Evolutionary conservation across 2,329 filamentous ascomycete genomes (phyloP).

Genomic region (Cercospora berteroae): DNA sequence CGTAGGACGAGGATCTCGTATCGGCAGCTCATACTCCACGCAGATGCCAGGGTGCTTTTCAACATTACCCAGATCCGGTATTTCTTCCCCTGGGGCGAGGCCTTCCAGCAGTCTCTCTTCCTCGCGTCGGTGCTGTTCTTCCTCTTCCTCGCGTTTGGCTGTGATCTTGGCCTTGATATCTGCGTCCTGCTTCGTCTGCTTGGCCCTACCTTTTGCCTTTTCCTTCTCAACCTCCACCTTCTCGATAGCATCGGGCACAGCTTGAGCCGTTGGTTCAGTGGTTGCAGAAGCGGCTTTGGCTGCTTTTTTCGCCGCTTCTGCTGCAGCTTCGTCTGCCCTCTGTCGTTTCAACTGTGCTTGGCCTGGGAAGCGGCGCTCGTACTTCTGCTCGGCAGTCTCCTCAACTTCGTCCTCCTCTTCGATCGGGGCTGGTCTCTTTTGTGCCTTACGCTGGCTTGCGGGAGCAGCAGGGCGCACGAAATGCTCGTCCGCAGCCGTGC

Average conservation of each 20-base stretch:
- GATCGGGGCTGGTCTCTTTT: conserved; percentile 33
- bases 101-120: conserved; percentile 63
- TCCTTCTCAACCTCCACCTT: conserved; percentile 31
- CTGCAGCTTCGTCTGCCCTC: conserved; percentile 55
- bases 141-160: conserved; percentile 52
- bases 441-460: conserved; percentile 22
- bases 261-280: background rate
- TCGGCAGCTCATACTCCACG: conserved; percentile 69
- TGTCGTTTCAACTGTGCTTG: conserved; percentile 77
- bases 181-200: conserved; percentile 28
- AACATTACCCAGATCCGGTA: conserved; percentile 64
- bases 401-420: conserved; percentile 24
- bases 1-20: conserved; percentile 22
- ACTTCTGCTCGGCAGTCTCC: conserved; percentile 48
- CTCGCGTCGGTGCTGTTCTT: conserved; percentile 58
- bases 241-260: background rate
- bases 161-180: conserved; percentile 28
- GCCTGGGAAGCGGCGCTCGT: conserved; percentile 73
- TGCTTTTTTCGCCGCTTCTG: conserved; percentile 2
- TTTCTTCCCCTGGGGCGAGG: conserved; percentile 68
- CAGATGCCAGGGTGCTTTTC: conserved; percentile 12
- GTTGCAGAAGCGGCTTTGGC: conserved; percentile 4
- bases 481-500: conserved; percentile 25
- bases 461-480: background rate
- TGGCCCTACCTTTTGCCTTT: conserved; percentile 45